phyloP scores from a whole-genome alignment of 768 basidiomycete species.

The Russula griseocarnosa region DNA sequence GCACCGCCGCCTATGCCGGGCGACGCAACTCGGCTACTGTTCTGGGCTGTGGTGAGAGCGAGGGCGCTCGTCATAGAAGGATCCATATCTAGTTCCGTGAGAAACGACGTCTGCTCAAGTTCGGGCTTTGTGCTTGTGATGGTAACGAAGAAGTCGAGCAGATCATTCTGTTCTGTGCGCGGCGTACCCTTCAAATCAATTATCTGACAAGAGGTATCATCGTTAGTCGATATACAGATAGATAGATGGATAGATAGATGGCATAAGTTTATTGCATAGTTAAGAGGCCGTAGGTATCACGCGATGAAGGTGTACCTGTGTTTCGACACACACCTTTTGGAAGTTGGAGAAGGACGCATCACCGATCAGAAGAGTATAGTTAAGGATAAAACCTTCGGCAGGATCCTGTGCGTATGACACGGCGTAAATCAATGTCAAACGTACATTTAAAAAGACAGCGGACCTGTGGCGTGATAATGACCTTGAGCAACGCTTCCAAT shows the following conservation, averaged over 20 bases:
- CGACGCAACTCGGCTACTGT: conserved; percentile 56
- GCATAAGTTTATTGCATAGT: too few relatives aligned
- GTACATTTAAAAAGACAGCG: conserved; percentile 32
- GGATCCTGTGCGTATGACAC: conserved; percentile 56
- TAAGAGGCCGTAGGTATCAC: not conserved
- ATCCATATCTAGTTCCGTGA: conserved; percentile 95
- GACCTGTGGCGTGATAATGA: conserved; percentile 89
- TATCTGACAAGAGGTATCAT: conserved; percentile 63
- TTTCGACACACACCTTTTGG: conserved; percentile 70
- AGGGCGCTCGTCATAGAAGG: conserved; percentile 50
- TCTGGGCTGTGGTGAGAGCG: conserved; percentile 60
- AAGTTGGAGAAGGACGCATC: conserved; percentile 96
- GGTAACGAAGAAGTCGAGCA: conserved; percentile 87
- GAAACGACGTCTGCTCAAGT: conserved; percentile 85
- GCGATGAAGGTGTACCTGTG: not conserved
- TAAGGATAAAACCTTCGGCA: conserved; percentile 89
- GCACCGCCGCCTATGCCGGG: conserved; percentile 39
- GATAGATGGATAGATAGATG: not conserved
- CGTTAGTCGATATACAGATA: too few relatives aligned
- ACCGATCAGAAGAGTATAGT: conserved; percentile 91
- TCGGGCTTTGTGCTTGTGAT: conserved; percentile 91
- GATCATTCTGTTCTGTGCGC: conserved; percentile 77
- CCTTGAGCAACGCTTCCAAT: conserved; percentile 90
- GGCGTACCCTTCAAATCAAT: conserved; percentile 93
- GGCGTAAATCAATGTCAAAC: conserved; percentile 8